A percentile compares a stretch with the other conserved stretches of the same genome.
Conservation (phyloP, 352 stramenopile species). For the Phytophthora tubulina region DNA sequence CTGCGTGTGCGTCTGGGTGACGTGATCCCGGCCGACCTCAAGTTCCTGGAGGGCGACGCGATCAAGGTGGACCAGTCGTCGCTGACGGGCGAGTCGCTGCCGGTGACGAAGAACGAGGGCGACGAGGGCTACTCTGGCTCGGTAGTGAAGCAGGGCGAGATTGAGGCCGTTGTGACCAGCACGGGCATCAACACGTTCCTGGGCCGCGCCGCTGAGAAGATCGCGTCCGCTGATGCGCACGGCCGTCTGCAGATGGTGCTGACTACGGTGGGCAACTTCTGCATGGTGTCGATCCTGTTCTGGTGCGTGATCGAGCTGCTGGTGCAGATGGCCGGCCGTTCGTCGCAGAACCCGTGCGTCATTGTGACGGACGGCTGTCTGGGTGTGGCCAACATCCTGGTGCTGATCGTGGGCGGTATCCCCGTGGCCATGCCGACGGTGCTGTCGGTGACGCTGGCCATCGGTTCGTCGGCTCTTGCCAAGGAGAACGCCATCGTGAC, state of each 20-base stretch:
- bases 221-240: constrained; percentile 75
- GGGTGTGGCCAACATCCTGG: constrained; percentile 79
- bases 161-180: constrained; percentile 90
- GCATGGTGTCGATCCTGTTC: constrained; percentile 89
- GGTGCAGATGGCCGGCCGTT: constrained; percentile 79
- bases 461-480: constrained; percentile 90
- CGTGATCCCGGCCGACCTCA: constrained; percentile 93
- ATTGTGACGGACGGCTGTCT: constrained; percentile 78
- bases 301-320: constrained; percentile 89
- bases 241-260: constrained; percentile 93
- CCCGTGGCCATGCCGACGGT: constrained; percentile 95
- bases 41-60: constrained; percentile 82
- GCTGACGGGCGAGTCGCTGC: constrained; percentile 94
- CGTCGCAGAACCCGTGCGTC: constrained; percentile 86
- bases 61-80: constrained; percentile 93
- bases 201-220: constrained; percentile 87
- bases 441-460: constrained; percentile 91
- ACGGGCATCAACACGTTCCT: constrained; percentile 94
- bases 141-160: constrained; percentile 91
- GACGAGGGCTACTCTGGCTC: constrained; percentile 88
- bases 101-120: constrained; percentile 87
- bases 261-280: constrained; percentile 93
- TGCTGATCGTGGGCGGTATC: constrained; percentile 94
- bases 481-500: constrained; percentile 95
- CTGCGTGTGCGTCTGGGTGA: constrained; percentile 89